Percentiles rank a stretch among this genome's conserved stretches.
Conservation (phyloP, 306 rosid species). For the Trichosanthes truncata region DNA sequence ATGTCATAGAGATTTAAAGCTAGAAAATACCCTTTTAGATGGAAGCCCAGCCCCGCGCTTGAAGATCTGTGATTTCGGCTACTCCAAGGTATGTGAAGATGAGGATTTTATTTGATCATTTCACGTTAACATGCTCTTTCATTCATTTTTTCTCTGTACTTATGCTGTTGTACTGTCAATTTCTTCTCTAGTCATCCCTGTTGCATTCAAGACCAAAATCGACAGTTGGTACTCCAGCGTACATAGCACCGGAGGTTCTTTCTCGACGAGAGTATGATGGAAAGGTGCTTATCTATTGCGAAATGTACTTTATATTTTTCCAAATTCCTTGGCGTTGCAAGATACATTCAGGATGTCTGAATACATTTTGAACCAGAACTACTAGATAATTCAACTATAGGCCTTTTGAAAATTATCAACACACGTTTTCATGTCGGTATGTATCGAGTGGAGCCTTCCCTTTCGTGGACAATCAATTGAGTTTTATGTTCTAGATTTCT, state of each 20-base stretch:
- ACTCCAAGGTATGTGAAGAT: conserved; percentile 1
- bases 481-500: background rate
- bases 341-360: background rate
- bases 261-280: conserved; percentile 46
- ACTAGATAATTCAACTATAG: background rate
- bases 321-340: background rate
- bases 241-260: conserved; percentile 10
- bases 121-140: background rate
- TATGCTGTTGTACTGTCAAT: background rate
- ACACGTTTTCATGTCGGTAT: background rate
- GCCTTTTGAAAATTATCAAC: background rate
- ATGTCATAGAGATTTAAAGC: conserved; percentile 57
- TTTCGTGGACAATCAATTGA: background rate
- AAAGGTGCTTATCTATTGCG: background rate
- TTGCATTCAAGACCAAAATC: conserved; percentile 55
- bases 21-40: conserved; percentile 44
- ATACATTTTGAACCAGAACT: background rate
- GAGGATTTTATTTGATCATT: background rate
- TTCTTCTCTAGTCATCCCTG: conserved; percentile 40
- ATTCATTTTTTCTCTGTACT: background rate
- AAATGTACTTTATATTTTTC: background rate
- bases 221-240: conserved; percentile 36
- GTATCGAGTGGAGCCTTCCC: background rate
- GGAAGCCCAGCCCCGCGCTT: conserved; percentile 2
- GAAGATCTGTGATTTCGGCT: conserved; percentile 13